phyloP scores from a whole-genome alignment of 2,329 filamentous ascomycete species.

The Penicillium sp. region DNA sequence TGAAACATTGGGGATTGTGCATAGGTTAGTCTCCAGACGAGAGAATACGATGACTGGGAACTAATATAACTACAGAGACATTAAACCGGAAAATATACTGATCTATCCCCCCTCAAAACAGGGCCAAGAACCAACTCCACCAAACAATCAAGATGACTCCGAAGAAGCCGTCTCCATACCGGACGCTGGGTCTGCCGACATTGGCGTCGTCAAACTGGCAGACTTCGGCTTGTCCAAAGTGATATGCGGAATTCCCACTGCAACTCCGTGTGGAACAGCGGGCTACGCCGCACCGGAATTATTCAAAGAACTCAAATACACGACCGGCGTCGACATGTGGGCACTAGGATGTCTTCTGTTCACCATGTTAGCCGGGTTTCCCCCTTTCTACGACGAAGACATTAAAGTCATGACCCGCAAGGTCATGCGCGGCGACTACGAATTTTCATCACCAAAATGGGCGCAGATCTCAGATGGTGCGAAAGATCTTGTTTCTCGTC shows the following conservation, averaged over 20 bases:
- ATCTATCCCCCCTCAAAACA: slow-evolving; percentile 6
- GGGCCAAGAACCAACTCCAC: neutral
- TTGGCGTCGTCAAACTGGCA: slow-evolving; percentile 8
- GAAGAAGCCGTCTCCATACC: slow-evolving; percentile 10
- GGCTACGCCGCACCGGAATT: slow-evolving; percentile 11
- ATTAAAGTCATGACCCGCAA: slow-evolving; percentile 7
- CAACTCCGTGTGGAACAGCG: slow-evolving; percentile 11
- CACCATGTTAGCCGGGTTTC: slow-evolving; percentile 9
- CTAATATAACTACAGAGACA: slow-evolving; percentile 5
- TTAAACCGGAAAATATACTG: slow-evolving; percentile 13
- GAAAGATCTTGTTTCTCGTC: slow-evolving; percentile 7
- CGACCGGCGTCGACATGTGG: slow-evolving; percentile 13
- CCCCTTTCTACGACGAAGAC: slow-evolving; percentile 12
- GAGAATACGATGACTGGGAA: neutral
- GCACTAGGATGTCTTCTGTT: slow-evolving; percentile 9
- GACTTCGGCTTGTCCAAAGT: slow-evolving; percentile 13
- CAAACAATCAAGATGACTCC: slow-evolving; percentile 3
- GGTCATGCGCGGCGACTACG: slow-evolving; percentile 7
- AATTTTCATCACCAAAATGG: slow-evolving; percentile 10
- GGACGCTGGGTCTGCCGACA: slow-evolving; percentile 3
- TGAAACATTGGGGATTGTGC: slow-evolving; percentile 9
- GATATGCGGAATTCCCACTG: slow-evolving; percentile 3
- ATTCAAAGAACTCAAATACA: slow-evolving; percentile 8
- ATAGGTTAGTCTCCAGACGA: slow-evolving; percentile 1
- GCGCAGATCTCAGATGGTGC: slow-evolving; percentile 7